Base-by-base conservation (phyloP, 2,329 filamentous ascomycete genomes). In the Stachybotrys echinatus region DNA sequence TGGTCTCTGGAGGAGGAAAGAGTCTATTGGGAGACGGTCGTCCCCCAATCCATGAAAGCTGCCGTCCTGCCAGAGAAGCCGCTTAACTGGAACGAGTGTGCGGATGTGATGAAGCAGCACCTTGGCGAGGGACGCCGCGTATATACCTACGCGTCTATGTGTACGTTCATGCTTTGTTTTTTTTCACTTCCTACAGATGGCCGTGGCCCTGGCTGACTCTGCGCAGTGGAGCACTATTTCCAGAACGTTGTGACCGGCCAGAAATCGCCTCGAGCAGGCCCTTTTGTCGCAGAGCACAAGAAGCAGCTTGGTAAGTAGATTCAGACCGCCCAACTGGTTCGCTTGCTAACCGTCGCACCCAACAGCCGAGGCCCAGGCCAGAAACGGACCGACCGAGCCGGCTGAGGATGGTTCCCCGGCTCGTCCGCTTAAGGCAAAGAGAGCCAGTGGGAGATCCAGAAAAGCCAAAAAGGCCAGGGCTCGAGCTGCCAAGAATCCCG, bases 1-100 rank as follows among this genome's bases (percentile, higher is more conserved):
- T 81, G 78, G 78, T 71, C 73, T 0, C 50, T 50, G 0, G 60
- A 68, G 1, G 78, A 81, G 52, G 78, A 81, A 60, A 49, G 56
- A 1, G 61, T 72, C 53, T 80, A 79, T 57, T 81, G 77, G 78
- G 61, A 61, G 8, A 54, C 55, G 3, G 58, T 70, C 22, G 57
- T 76, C 2, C 64, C 69, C 1, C 57, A 61, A 6, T 75, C 72
- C 0, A 58, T 63, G 2, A 70, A 67, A 48, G 59, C 62, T 34
- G 27, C 10, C 27, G 58, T 61, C 5, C 58, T 58, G 23, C 51
- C 54, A 6, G 27, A 48, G 5, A 46, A 54, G 17, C 55, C 54
- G 4, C n/a, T 61, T 20, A 65, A 61, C 46, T 76, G 73, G 73
- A 60, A 63, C 2, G 48, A 65, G 12, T 66, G 72, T 20, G 70